phyloP scores from a whole-genome alignment of 371 early-diverging fungal genomes.

The Syncephalastrum sp. region DNA sequence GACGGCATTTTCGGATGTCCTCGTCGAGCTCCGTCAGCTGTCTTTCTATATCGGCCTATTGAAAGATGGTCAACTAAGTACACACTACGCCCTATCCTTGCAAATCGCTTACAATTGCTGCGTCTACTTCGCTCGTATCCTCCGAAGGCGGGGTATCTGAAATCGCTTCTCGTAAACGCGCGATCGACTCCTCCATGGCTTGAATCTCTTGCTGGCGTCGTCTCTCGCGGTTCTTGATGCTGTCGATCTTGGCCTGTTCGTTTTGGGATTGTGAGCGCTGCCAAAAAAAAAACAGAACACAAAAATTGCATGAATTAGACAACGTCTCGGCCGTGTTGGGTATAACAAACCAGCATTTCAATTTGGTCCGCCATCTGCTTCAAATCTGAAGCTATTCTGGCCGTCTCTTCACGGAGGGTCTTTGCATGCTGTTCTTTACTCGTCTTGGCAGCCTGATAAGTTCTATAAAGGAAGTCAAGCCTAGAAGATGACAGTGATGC shows the following conservation, averaged over 20 bases:
- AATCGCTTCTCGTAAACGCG: slow-evolving; percentile 40
- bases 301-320: too few relatives aligned
- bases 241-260: slow-evolving; percentile 15
- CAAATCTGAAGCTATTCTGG: neutral
- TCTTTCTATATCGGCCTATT: slow-evolving; percentile 10
- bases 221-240: slow-evolving; percentile 37
- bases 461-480: too few relatives aligned
- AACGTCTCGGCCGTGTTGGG: neutral
- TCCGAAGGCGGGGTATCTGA: slow-evolving; percentile 24
- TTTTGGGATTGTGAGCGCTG: neutral
- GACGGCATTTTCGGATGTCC: neutral
- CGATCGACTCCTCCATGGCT: slow-evolving; percentile 44
- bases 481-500: too few relatives aligned
- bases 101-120: slow-evolving; percentile 33
- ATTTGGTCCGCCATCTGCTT: slow-evolving; percentile 10
- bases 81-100: too few relatives aligned
- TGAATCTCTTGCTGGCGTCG: slow-evolving; percentile 34
- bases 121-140: slow-evolving; percentile 33
- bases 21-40: slow-evolving; percentile 7
- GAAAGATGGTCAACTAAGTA: neutral
- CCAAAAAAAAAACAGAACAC: too few relatives aligned
- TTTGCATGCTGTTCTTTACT: too few relatives aligned
- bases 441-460: too few relatives aligned
- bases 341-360: slow-evolving; percentile 15
- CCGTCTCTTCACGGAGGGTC: too few relatives aligned